Evolutionary conservation across 371 early-diverging fungal species (phyloP), one percentile per base, ranked within the genome.

Genomic region (Umbelopsis sp.): DNA sequence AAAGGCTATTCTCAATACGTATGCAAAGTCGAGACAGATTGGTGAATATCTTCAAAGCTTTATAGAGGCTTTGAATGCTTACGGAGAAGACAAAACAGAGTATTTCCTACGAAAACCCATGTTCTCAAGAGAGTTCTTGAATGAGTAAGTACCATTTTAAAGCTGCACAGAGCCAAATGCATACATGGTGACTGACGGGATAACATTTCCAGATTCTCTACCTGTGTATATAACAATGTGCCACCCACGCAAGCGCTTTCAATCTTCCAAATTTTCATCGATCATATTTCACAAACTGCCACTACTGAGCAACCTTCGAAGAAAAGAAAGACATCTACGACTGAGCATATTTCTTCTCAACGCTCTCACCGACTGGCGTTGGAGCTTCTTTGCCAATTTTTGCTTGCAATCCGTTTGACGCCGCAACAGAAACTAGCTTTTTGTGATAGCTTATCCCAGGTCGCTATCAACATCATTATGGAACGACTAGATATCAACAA

Each of bases 21-120:
- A 82, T 37, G 70, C 86, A 35, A 85, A 81, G 18, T 80, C 88
- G 5, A 75, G 88, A 64, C 85, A 87, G 46, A 69, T 87, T n/a
- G 81, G 82, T 63, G 68, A 67, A 20, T 83, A 82, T 57, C 50
- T 85, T 37, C 68, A 71, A 5, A 85, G 85, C 9, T 65, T 86
- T 0, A 75, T 85, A 3, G 50, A 62, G 9, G 67, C 80, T 32
- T 65, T 87, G 4, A 70, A 73, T 0, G 45, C 50, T 3, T 65
- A 76, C 20, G 50, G 68, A 2, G 63, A 63, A 10, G 63, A 68
- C 22, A 71, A 73, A 25, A 57, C 79, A 0, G 73, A 74, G 48
- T 38, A 65, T 0, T 18, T 80, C 9, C 45, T 77, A 8, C 50
- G 66, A 7, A 80, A 83, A 41, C 88, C 88, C 0, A 37, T 86